phyloP scores from a whole-genome alignment of 768 basidiomycete genomes.

The Goffeauzyma gilvescens region DNA sequence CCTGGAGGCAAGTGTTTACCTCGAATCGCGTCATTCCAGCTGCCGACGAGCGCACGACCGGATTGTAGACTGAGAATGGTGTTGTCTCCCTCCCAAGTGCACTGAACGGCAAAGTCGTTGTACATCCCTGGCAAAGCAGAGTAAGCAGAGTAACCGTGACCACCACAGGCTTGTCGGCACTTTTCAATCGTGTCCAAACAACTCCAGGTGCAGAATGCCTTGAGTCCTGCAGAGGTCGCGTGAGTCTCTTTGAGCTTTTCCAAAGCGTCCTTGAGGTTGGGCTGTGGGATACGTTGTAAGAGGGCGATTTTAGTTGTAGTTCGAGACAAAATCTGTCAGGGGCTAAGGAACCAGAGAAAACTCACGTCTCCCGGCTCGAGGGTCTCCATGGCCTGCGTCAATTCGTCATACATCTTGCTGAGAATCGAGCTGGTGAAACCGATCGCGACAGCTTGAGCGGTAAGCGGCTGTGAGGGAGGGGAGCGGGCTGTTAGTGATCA shows the following conservation, averaged over 20 bases:
- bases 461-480: slow-evolving; percentile 20
- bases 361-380: slow-evolving; percentile 30
- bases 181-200: slow-evolving; percentile 36
- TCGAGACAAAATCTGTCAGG: background rate
- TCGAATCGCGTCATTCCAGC: slow-evolving; percentile 31
- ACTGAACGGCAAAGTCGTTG: slow-evolving; percentile 34
- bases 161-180: slow-evolving; percentile 34
- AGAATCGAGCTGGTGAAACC: slow-evolving; percentile 31
- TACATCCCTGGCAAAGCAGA: slow-evolving; percentile 32
- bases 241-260: slow-evolving; percentile 37
- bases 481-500: background rate
- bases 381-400: slow-evolving; percentile 29
- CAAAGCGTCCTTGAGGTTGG: slow-evolving; percentile 30
- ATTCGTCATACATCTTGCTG: slow-evolving; percentile 28
- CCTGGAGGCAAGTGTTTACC: slow-evolving; percentile 33
- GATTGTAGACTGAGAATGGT: slow-evolving; percentile 33
- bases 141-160: slow-evolving; percentile 35
- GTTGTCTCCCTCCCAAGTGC: slow-evolving; percentile 36
- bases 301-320: background rate
- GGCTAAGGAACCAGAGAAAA: background rate
- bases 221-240: slow-evolving; percentile 35
- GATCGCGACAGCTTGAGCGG: slow-evolving; percentile 32
- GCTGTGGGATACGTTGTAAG: slow-evolving; percentile 11
- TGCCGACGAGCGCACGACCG: slow-evolving; percentile 28
- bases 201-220: slow-evolving; percentile 37